These are phyloP conservation scores for Irpex sp. DNA, from an alignment of 1,284 basidiomycete genomes.

Conservation along the genomic window DNA sequence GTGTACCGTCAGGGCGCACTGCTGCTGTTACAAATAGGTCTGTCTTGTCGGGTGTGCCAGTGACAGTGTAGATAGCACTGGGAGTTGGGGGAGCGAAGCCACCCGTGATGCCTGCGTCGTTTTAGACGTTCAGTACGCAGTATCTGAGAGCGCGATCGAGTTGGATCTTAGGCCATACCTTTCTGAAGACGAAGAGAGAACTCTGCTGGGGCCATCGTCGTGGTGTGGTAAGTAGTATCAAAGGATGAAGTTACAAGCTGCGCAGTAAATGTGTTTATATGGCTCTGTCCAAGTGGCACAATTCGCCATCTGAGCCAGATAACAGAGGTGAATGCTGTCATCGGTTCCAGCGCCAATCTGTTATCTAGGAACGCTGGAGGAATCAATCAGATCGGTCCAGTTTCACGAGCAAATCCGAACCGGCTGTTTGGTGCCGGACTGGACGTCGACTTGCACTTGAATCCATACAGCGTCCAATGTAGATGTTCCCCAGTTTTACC, in stretches of 20 bases:
- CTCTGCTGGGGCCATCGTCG: constrained; percentile 36
- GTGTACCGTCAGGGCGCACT: constrained; percentile 56
- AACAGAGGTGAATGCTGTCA: neutral
- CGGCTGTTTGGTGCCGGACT: neutral
- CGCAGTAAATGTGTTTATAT: neutral
- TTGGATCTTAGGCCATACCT: constrained; percentile 27
- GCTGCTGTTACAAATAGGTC: constrained; percentile 55
- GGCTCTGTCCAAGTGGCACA: neutral
- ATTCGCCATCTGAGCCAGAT: neutral
- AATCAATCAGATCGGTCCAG: neutral
- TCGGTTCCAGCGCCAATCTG: neutral
- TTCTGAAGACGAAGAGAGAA: constrained; percentile 45
- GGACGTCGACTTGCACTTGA: neutral
- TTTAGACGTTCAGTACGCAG: neutral
- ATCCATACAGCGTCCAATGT: neutral
- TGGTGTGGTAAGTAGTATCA: neutral
- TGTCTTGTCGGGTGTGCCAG: constrained; percentile 42
- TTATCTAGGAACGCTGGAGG: too few relatives aligned
- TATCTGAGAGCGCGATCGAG: neutral
- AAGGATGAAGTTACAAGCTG: neutral
- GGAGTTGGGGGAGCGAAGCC: constrained; percentile 80
- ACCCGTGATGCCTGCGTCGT: constrained; percentile 69
- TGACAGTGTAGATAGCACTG: constrained; percentile 60
- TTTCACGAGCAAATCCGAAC: neutral
- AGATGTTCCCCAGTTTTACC: neutral